Conservation (phyloP, 2,329 filamentous ascomycete genomes). For the Sporothrix pseudoabietina region DNA sequence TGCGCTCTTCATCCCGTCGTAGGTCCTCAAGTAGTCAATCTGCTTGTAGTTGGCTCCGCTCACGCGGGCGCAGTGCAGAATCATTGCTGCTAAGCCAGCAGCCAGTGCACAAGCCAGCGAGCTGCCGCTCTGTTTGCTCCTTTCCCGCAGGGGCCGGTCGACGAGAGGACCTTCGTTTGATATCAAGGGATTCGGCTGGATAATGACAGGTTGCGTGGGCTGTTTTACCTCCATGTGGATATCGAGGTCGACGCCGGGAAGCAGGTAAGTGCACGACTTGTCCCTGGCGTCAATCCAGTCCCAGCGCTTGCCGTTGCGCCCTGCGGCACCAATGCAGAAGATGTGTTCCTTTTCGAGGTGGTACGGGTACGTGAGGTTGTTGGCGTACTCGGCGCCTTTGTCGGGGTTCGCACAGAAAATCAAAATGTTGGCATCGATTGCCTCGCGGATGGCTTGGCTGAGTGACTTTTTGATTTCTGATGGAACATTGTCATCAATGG, state of each 20-base stretch:
- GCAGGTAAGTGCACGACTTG: slow-evolving; percentile 20
- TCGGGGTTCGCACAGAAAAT: slow-evolving; percentile 24
- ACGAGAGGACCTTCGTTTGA: neutral
- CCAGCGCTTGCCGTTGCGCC: slow-evolving; percentile 23
- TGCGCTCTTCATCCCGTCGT: slow-evolving; percentile 14
- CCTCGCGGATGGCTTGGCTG: neutral
- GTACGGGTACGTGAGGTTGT: slow-evolving; percentile 21
- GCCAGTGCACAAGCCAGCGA: slow-evolving; percentile 19
- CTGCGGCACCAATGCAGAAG: slow-evolving; percentile 21
- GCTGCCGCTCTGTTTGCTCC: slow-evolving; percentile 19
- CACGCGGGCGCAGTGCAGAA: slow-evolving; percentile 6
- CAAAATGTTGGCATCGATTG: slow-evolving; percentile 18
- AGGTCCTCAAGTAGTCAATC: slow-evolving; percentile 22
- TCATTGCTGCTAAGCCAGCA: slow-evolving; percentile 15
- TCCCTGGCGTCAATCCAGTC: slow-evolving; percentile 20
- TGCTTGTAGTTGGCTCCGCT: slow-evolving; percentile 13
- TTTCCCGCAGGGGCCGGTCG: neutral
- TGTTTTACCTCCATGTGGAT: slow-evolving; percentile 15
- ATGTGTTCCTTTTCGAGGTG: slow-evolving; percentile 15
- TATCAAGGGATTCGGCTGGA: slow-evolving; percentile 9
- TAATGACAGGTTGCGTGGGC: neutral
- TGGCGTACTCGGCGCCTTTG: slow-evolving; percentile 22
- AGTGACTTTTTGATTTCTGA: slow-evolving; percentile 18
- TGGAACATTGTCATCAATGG: slow-evolving; percentile 19
- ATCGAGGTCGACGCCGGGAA: slow-evolving; percentile 18